phyloP scores from a whole-genome alignment of 306 rosid species.

The Prunus salicina region DNA sequence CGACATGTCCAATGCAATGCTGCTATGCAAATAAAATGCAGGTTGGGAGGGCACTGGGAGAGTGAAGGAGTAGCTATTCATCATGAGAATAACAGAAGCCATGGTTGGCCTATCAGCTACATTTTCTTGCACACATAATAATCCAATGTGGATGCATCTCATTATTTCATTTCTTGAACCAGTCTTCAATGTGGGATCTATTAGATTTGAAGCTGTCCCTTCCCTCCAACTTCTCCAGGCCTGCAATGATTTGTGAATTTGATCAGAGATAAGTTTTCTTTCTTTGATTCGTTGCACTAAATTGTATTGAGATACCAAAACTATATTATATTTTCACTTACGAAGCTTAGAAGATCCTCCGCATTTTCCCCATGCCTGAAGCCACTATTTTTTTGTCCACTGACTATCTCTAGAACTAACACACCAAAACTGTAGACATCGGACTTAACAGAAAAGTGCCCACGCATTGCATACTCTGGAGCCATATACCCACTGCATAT shows the following conservation, averaged over 20 bases:
- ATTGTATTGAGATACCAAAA: background rate
- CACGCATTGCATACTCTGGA: background rate
- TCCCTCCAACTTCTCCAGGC: constrained; percentile 10
- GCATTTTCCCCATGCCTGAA: background rate
- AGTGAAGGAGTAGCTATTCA: background rate
- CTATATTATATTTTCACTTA: background rate
- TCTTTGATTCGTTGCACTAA: background rate
- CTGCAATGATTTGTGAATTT: background rate
- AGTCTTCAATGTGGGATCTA: background rate
- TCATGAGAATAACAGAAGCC: background rate
- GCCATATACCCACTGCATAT: constrained; percentile 1
- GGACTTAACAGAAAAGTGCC: background rate
- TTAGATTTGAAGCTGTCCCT: background rate
- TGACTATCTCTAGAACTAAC: background rate
- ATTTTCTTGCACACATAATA: constrained; percentile 2
- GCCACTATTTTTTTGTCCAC: background rate
- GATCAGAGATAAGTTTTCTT: background rate
- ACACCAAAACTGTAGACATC: background rate
- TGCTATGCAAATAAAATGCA: constrained; percentile 2
- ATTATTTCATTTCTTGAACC: background rate
- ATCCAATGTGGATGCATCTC: constrained; percentile 5
- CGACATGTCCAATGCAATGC: background rate
- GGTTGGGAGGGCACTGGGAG: constrained; percentile 6
- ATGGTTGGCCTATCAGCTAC: background rate
- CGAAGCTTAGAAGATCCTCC: background rate